phyloP scores from a whole-genome alignment of 208 protist species.

The Trypanosomatidae sp. region DNA sequence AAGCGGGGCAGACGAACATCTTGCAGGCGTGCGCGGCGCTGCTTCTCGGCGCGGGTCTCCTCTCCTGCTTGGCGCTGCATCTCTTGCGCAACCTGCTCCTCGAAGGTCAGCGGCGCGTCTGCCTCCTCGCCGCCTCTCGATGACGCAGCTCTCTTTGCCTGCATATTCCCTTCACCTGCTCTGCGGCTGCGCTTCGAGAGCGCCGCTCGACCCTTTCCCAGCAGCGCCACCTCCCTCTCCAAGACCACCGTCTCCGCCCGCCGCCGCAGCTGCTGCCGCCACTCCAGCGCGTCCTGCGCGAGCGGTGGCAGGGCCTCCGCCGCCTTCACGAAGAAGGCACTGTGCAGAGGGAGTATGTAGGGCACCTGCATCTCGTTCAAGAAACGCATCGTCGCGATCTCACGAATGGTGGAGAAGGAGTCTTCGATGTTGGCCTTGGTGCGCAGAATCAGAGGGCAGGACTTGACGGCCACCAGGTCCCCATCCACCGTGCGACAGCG shows the following conservation, averaged over 20 bases:
- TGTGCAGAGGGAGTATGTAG: slow-evolving; percentile 80
- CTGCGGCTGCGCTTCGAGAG: background rate
- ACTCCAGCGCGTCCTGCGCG: slow-evolving; percentile 44
- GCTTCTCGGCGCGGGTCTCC: slow-evolving; percentile 26
- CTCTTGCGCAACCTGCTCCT: slow-evolving; percentile 25
- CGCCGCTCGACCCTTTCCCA: slow-evolving; percentile 6
- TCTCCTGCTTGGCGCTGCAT: slow-evolving; percentile 13
- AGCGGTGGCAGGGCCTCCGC: slow-evolving; percentile 63
- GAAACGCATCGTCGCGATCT: slow-evolving; percentile 83
- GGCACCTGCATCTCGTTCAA: slow-evolving; percentile 78
- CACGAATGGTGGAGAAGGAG: slow-evolving; percentile 69
- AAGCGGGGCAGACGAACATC: slow-evolving; percentile 62
- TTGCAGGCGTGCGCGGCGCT: slow-evolving; percentile 31
- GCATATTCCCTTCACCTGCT: background rate
- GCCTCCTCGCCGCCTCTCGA: too few relatives aligned
- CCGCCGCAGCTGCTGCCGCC: slow-evolving; percentile 28
- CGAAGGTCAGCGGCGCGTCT: slow-evolving; percentile 14
- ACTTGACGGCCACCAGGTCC: slow-evolving; percentile 84
- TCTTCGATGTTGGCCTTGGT: slow-evolving; percentile 72
- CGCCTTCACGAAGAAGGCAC: slow-evolving; percentile 67
- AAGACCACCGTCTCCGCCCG: slow-evolving; percentile 34
- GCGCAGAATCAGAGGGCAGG: slow-evolving; percentile 65
- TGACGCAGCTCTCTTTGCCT: too few relatives aligned
- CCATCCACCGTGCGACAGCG: slow-evolving; percentile 67
- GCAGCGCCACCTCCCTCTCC: slow-evolving; percentile 25